These are phyloP conservation scores for Protomyces pachydermus DNA, from an alignment of 1,139 yeast genomes.

Conservation along the genomic window DNA sequence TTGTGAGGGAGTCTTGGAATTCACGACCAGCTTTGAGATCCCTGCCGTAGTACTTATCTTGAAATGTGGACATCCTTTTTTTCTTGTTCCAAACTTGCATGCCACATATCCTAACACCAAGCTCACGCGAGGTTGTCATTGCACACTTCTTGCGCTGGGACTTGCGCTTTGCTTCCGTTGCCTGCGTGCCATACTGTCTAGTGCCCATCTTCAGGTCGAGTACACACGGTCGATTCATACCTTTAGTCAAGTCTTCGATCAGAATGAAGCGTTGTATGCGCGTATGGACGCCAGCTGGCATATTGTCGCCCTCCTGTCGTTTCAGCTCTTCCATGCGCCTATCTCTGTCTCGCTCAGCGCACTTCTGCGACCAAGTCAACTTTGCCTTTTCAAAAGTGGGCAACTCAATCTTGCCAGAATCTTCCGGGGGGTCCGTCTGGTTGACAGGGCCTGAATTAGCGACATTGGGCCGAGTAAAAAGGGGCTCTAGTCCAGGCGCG, in stretches of 20 bases:
- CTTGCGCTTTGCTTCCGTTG: constrained; percentile 60
- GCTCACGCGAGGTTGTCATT: constrained; percentile 67
- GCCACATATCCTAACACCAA: constrained; percentile 94
- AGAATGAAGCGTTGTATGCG: constrained; percentile 74
- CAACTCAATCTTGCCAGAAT: not conserved
- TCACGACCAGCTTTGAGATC: constrained; percentile 66
- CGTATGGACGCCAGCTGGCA: constrained; percentile 31
- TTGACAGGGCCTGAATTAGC: not conserved
- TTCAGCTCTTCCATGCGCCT: constrained; percentile 7
- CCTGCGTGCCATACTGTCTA: constrained; percentile 95
- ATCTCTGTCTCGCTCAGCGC: constrained; percentile 27
- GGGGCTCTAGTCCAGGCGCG: not conserved
- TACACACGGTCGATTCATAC: constrained; percentile 80
- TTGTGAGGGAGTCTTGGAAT: constrained; percentile 65
- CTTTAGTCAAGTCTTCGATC: constrained; percentile 84
- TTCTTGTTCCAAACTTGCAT: constrained; percentile 73
- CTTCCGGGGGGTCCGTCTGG: not conserved
- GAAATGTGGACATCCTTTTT: constrained; percentile 51
- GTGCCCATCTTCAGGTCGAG: constrained; percentile 97
- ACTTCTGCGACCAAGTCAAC: constrained; percentile 23
- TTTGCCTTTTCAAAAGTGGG: constrained; percentile 26
- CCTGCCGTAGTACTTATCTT: constrained; percentile 92
- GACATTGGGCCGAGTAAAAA: not conserved
- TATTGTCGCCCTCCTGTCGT: not conserved
- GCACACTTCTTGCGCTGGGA: constrained; percentile 81